Percentiles rank a stretch among this genome's conserved stretches.
Conservation (phyloP, 257 asterid species). For the Nicotiana paniculata region DNA sequence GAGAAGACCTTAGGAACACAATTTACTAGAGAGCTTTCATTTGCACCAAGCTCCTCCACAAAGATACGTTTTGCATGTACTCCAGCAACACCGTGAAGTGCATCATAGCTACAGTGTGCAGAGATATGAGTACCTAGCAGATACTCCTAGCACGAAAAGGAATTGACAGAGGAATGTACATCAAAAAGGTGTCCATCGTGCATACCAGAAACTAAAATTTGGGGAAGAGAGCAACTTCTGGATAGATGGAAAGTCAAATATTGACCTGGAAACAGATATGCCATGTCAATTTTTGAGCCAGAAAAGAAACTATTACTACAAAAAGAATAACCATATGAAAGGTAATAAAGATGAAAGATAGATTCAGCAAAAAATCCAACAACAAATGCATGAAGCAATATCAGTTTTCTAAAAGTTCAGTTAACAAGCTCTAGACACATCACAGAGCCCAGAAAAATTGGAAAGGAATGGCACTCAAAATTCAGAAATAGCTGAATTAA, state of each 20-base stretch:
- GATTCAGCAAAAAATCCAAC: neutral
- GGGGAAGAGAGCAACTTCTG: constrained; percentile 72
- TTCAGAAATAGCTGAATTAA: neutral
- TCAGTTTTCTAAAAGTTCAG: neutral
- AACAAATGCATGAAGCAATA: neutral
- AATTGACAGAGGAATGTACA: neutral
- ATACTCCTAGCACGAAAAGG: neutral
- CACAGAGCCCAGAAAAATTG: neutral
- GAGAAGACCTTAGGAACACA: constrained; percentile 82
- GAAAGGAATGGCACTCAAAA: neutral
- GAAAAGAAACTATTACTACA: neutral
- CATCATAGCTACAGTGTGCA: constrained; percentile 59
- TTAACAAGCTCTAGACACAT: neutral
- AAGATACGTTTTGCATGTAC: constrained; percentile 88
- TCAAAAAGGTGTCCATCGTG: constrained; percentile 9
- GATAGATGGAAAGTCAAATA: constrained; percentile 84
- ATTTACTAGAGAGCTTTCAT: constrained; percentile 73
- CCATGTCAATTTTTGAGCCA: constrained; percentile 15
- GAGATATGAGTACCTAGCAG: neutral
- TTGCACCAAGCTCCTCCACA: constrained; percentile 90
- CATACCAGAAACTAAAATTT: constrained; percentile 84
- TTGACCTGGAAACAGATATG: constrained; percentile 52
- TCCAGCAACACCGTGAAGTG: constrained; percentile 98
- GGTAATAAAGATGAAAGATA: neutral
- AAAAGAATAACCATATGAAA: neutral